phyloP scores from a whole-genome alignment of 176 grass and related monocot species.

The Phoenix dactylifera region DNA sequence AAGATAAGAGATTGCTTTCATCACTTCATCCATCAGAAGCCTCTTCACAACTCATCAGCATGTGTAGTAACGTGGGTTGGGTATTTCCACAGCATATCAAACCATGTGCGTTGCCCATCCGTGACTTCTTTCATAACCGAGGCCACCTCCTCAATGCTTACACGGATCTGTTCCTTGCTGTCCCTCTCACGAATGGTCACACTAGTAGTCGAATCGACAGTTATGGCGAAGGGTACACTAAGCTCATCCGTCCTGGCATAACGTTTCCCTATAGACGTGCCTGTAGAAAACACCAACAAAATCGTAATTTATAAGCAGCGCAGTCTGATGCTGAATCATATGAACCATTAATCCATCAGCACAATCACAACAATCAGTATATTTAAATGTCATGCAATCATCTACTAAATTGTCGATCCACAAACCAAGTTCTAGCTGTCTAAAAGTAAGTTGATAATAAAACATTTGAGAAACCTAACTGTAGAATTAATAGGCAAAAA shows the following conservation, averaged over 20 bases:
- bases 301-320: not conserved
- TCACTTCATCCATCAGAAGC: too few species aligned
- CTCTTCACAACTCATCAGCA: conserved; percentile 41
- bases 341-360: too few species aligned
- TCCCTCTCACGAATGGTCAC: conserved; percentile 60
- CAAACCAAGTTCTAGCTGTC: too few species aligned
- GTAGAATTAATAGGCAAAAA: too few species aligned
- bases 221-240: conserved; percentile 59
- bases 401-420: too few species aligned
- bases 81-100: conserved; percentile 32
- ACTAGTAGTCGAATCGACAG: conserved; percentile 39
- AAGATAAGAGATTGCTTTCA: too few species aligned
- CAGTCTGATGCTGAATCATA: too few species aligned
- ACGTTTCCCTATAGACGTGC: conserved; percentile 47
- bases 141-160: conserved; percentile 42
- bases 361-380: too few species aligned
- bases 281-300: conserved; percentile 15
- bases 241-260: conserved; percentile 75
- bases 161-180: conserved; percentile 58
- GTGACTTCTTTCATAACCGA: conserved; percentile 55
- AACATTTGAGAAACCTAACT: too few species aligned
- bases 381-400: too few species aligned
- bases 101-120: conserved; percentile 60
- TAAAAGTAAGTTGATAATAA: too few species aligned
- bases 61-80: conserved; percentile 31